A percentile compares a stretch with the other conserved stretches of the same genome.
Evolutionary conservation across 148 eudicot genomes (phyloP).

Genomic region (Cornus suecica): DNA sequence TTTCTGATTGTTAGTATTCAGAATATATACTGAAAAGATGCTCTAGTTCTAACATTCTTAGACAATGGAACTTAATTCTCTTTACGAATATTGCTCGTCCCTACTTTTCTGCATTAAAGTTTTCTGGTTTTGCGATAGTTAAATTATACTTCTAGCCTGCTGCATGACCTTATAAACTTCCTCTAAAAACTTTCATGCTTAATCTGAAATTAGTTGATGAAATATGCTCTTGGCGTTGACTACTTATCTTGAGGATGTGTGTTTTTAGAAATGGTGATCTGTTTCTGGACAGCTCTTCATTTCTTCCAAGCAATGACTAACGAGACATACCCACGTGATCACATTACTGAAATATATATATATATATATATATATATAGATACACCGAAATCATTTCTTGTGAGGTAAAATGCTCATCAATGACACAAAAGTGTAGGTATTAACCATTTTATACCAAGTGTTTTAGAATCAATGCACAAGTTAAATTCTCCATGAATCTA

Average conservation of each 20-base stretch:
- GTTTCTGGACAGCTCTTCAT: background rate
- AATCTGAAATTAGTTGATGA: background rate
- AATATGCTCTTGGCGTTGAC: background rate
- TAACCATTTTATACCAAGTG: background rate
- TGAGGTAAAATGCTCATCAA: background rate
- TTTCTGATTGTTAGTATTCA: background rate
- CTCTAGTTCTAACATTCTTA: background rate
- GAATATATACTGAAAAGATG: background rate
- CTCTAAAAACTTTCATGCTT: background rate
- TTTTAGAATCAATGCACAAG: background rate
- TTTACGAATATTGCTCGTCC: background rate
- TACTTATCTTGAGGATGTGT: background rate
- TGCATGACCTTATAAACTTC: background rate
- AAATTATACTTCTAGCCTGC: background rate
- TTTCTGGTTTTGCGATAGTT: background rate
- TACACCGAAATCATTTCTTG: background rate
- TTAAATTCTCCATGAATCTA: background rate
- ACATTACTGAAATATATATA: background rate
- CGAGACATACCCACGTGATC: background rate
- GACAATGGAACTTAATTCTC: background rate
- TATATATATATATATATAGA: no score
- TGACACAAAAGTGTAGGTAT: no score
- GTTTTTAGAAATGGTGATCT: background rate
- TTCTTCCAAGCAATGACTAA: background rate
- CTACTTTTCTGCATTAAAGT: background rate